phyloP scores from a whole-genome alignment of 139 green algal genomes.

The Axilococcus clingmanii region DNA sequence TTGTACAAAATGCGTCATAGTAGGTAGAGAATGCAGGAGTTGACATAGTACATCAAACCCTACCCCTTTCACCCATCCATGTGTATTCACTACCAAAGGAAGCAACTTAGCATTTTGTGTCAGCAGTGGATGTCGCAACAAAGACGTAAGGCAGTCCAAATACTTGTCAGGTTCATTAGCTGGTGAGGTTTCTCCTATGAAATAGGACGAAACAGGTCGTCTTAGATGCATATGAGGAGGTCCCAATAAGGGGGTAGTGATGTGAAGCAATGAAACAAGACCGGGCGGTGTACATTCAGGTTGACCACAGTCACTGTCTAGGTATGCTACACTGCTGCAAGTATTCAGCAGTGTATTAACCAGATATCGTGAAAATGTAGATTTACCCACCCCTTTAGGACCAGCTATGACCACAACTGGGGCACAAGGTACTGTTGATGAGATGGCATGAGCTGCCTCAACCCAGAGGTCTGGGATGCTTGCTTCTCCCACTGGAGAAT shows the following conservation, averaged over 20 bases:
- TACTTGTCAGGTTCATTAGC: constrained; percentile 55
- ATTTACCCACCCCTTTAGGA: constrained; percentile 76
- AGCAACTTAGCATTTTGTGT: constrained; percentile 9
- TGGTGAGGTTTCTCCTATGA: constrained; percentile 61
- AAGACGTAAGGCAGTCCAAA: constrained; percentile 28
- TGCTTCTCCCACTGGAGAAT: too few relatives aligned
- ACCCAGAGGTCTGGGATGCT: too few relatives aligned
- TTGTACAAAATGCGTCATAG: constrained; percentile 43
- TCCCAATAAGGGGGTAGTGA: constrained; percentile 47
- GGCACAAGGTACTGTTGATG: too few relatives aligned
- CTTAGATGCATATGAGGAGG: constrained; percentile 49
- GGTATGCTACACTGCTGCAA: constrained; percentile 39
- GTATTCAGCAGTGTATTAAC: constrained; percentile 31
- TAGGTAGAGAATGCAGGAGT: constrained; percentile 31
- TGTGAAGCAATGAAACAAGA: constrained; percentile 52
- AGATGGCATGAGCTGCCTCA: too few relatives aligned
- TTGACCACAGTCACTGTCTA: constrained; percentile 83
- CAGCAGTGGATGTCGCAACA: constrained; percentile 19
- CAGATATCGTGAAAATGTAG: constrained; percentile 51
- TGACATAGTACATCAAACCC: constrained; percentile 60
- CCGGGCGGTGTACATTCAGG: constrained; percentile 74
- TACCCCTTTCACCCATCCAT: constrained; percentile 72
- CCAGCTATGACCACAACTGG: constrained; percentile 53
- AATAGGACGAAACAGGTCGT: constrained; percentile 21
- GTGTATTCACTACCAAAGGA: constrained; percentile 75